Conservation (phyloP, 2,329 filamentous ascomycete species). For the Sporothrix dimorphospora region DNA sequence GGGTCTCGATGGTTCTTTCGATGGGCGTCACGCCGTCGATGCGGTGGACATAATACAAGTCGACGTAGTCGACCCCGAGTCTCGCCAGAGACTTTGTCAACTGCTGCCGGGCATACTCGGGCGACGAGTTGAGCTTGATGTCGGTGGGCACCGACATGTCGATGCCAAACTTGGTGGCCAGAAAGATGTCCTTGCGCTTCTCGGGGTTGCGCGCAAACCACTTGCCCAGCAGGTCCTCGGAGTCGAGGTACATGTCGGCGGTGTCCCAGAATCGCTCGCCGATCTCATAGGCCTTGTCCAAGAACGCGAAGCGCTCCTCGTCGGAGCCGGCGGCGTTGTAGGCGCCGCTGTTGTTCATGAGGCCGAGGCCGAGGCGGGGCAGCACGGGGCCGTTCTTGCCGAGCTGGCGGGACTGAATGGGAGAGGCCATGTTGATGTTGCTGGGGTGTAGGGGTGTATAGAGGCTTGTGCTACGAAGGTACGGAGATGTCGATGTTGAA, state of each 20-base stretch:
- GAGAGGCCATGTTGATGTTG: background rate
- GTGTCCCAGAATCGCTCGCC: slow-evolving; percentile 51
- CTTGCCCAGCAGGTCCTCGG: slow-evolving; percentile 48
- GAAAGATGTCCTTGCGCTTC: slow-evolving; percentile 47
- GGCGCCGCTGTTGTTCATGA: slow-evolving; percentile 45
- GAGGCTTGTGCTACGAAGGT: background rate
- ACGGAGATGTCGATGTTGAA: background rate
- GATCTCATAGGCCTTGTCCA: slow-evolving; percentile 48
- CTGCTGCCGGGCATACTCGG: slow-evolving; percentile 37
- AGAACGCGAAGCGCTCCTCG: slow-evolving; percentile 45
- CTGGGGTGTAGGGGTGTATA: background rate
- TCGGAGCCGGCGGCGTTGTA: slow-evolving; percentile 39
- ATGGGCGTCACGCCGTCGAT: slow-evolving; percentile 51
- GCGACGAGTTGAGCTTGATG: slow-evolving; percentile 40
- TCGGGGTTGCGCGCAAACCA: slow-evolving; percentile 48
- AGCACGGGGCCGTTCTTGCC: slow-evolving; percentile 23
- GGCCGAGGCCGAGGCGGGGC: slow-evolving; percentile 47
- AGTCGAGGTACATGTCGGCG: slow-evolving; percentile 49
- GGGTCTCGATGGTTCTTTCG: slow-evolving; percentile 51
- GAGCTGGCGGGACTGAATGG: background rate
- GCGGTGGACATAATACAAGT: slow-evolving; percentile 58
- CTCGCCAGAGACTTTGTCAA: slow-evolving; percentile 46
- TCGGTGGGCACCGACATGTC: background rate
- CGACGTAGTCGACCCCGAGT: slow-evolving; percentile 56
- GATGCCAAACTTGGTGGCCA: slow-evolving; percentile 39